A percentile compares a stretch with the other conserved stretches of the same genome.
Conservation (phyloP, 176 grass and related monocot genomes). For the Oryza glumipatula region DNA sequence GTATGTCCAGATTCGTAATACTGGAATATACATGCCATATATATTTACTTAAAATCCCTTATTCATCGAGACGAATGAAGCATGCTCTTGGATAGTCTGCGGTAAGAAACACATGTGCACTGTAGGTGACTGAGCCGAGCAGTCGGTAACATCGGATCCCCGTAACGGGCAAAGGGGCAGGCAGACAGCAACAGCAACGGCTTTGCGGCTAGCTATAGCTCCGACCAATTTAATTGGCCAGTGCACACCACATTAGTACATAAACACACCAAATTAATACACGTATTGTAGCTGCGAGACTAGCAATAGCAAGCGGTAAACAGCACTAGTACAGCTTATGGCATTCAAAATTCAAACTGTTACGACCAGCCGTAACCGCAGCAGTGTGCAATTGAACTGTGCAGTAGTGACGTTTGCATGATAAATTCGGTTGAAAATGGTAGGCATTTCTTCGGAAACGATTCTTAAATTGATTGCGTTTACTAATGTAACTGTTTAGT, state of each 20-base stretch:
- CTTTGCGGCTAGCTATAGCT: background rate
- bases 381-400: no score
- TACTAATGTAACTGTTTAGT: no score
- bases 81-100: no score
- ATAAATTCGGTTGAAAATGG: no score
- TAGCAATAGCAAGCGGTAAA: no score
- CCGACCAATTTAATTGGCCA: constrained; percentile 37
- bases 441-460: no score
- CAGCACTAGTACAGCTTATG: background rate
- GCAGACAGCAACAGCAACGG: constrained; percentile 1
- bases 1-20: no score
- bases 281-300: background rate
- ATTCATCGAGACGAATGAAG: no score
- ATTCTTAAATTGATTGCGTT: no score
- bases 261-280: constrained; percentile 30
- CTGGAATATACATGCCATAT: no score
- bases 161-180: constrained; percentile 1
- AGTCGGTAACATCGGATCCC: constrained; percentile 31
- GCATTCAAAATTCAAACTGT: constrained; percentile 19
- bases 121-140: background rate
- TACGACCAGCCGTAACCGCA: background rate
- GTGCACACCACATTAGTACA: background rate
- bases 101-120: background rate
- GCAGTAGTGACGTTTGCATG: no score
- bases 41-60: no score